Evolutionary conservation across 2,329 filamentous ascomycete genomes (phyloP).

Genomic region (Thielaviopsis euricoi): DNA sequence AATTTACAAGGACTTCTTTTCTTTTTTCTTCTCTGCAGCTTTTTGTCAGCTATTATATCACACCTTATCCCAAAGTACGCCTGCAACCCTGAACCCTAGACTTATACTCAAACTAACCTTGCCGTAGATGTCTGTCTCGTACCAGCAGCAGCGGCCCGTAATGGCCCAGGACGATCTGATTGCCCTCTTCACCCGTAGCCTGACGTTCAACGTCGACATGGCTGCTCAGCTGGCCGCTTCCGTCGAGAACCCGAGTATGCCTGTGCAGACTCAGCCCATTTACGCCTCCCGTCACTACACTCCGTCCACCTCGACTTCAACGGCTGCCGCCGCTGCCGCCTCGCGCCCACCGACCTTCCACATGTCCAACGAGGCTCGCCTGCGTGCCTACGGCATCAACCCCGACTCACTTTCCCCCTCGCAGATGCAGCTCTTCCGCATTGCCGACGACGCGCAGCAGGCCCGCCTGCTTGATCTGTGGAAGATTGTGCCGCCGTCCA

Average conservation of each 20-base stretch:
- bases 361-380: conserved; percentile 32
- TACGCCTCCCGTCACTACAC: conserved; percentile 6
- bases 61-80: neutral
- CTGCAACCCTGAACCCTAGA: neutral
- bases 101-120: neutral
- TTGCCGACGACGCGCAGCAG: conserved; percentile 56
- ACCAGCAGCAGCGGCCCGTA: neutral
- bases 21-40: neutral
- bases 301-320: neutral
- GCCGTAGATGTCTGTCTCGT: conserved; percentile 10
- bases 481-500: conserved; percentile 60
- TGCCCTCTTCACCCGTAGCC: conserved; percentile 8
- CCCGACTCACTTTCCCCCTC: conserved; percentile 50
- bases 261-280: neutral
- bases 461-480: conserved; percentile 67
- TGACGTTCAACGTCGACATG: conserved; percentile 7
- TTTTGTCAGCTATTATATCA: neutral
- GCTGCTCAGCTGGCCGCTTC: conserved; percentile 6
- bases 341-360: conserved; percentile 3
- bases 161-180: conserved; percentile 8
- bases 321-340: neutral
- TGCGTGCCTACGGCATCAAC: conserved; percentile 54
- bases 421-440: conserved; percentile 64
- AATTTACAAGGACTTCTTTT: neutral
- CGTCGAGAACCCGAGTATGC: conserved; percentile 6